Evolutionary conservation across 805 yeast genomes (phyloP).

Genomic region (Tetrapisispora pingtungensis): DNA sequence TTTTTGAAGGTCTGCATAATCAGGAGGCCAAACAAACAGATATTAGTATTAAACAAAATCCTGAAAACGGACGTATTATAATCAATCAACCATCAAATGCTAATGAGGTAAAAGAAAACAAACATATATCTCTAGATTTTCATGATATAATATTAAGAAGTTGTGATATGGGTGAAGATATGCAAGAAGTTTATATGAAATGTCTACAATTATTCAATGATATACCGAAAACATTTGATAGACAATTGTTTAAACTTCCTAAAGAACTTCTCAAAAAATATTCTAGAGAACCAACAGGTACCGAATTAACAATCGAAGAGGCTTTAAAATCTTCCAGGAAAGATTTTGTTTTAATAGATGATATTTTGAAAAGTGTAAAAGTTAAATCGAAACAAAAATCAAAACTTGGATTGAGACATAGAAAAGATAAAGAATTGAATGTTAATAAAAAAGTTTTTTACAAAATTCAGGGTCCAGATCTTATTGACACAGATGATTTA

Average conservation of each 20-base stretch:
- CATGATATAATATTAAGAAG: constrained; percentile 23
- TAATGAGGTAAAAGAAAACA: constrained; percentile 9
- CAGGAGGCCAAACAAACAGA: constrained; percentile 19
- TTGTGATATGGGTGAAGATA: constrained; percentile 26
- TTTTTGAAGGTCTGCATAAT: constrained; percentile 21
- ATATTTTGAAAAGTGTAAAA: constrained; percentile 12
- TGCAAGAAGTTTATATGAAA: constrained; percentile 25
- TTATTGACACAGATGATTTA: neutral
- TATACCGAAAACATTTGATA: constrained; percentile 19
- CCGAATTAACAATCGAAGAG: neutral
- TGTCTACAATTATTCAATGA: constrained; percentile 25
- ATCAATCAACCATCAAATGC: neutral
- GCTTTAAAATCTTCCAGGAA: constrained; percentile 6
- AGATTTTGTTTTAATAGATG: constrained; percentile 11
- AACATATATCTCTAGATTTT: constrained; percentile 13
- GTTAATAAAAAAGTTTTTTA: constrained; percentile 2
- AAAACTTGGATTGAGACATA: constrained; percentile 6
- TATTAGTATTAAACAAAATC: constrained; percentile 13
- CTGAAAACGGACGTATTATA: neutral
- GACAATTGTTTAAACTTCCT: constrained; percentile 18
- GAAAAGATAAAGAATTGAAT: constrained; percentile 1
- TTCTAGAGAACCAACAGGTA: neutral
- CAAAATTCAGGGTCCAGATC: constrained; percentile 3
- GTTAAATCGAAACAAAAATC: constrained; percentile 12
- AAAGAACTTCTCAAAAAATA: constrained; percentile 17